Base-by-base conservation (phyloP, 2,329 filamentous ascomycete genomes). In the Cladosporium sp. region DNA sequence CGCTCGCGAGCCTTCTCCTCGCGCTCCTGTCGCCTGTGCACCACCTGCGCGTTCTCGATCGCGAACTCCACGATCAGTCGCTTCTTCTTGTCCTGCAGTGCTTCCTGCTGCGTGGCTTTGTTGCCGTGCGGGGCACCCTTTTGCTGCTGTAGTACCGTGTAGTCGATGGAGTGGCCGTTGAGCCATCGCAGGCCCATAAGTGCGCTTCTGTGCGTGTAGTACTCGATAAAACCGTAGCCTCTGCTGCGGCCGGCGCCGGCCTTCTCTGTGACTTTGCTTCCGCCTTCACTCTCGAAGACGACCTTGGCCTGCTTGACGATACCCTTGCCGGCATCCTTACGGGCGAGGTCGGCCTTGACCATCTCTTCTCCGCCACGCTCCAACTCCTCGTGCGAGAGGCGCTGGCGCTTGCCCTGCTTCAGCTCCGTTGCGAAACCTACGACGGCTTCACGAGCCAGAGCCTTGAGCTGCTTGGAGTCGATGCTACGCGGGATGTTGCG, bases 151-250 rank as follows among this genome's bases (percentile, higher is more conserved):
- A 36, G 67, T 33, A 75, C 69, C 49, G 71, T 62, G 61, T 77
- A 77, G 40, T 71, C 77, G 33, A 84, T 70, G 7, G 75, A 72
- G 57, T 84, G 84, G 1, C 92, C 91, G 66, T 98, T 98, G 51
- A 98, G 77, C 83, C 89, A 97, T 40, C 93, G 79, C 55, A 98
- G 75, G 19, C 89, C 93, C 88, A 97, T 97, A 33, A 98, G 77
- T 12, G 93, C 93, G 76, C 86, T 92, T 43, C 93, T 85, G 65
- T 98, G 93, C 25, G 88, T 93, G 57, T 84, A 86, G 70, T 96
- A 98, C 72, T 98, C 93, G 58, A 98, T 86, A 73, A 98, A 98
- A 11, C 94, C 93, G 67, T 98, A 98, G 4, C 93, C 93, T 66
- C 92, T 82, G 66, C 87, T 93, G 65, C 87, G 81, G 40, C 91